Conservation (phyloP, 225 moss, liverwort and hornwort genomes). For the Physcomitrium patens region DNA sequence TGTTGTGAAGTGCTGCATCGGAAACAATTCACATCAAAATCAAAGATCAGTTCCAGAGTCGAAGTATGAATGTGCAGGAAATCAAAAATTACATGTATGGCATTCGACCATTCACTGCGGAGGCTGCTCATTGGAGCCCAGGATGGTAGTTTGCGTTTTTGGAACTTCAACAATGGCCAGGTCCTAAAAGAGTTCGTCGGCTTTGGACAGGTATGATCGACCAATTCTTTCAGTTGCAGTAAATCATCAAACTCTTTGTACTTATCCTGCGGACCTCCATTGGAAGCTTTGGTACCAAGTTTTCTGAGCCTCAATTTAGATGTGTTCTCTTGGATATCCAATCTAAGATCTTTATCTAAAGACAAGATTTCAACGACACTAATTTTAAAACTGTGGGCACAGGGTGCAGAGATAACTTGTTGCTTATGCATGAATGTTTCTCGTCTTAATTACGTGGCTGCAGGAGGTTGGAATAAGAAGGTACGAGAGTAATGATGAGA, state of each 20-base stretch:
- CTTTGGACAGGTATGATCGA: conserved; percentile 67
- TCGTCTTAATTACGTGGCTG: conserved; percentile 72
- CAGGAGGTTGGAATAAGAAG: conserved; percentile 95
- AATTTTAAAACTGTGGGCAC: not conserved
- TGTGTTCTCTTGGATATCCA: not conserved
- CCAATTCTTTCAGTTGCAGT: not conserved
- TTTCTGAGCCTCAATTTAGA: not conserved
- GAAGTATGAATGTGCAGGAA: conserved; percentile 44
- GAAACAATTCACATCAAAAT: not conserved
- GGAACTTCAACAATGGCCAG: conserved; percentile 97
- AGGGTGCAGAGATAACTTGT: conserved; percentile 77
- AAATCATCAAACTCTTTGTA: not conserved
- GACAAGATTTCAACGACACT: conserved; percentile 3
- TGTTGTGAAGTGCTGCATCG: not conserved
- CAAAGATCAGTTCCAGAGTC: not conserved
- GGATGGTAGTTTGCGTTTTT: conserved; percentile 85
- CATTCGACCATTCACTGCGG: conserved; percentile 81
- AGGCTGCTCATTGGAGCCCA: conserved; percentile 80
- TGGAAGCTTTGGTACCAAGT: not conserved
- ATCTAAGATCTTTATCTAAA: not conserved
- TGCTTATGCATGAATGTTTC: conserved; percentile 72
- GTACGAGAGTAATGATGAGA: conserved; percentile 25
- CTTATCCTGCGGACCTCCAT: not conserved
- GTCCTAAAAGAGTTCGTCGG: conserved; percentile 88
- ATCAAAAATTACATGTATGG: conserved; percentile 88